Evolutionary conservation across 1,284 basidiomycete genomes (phyloP).

Genomic region (Phellopilus nigrolimitatus): DNA sequence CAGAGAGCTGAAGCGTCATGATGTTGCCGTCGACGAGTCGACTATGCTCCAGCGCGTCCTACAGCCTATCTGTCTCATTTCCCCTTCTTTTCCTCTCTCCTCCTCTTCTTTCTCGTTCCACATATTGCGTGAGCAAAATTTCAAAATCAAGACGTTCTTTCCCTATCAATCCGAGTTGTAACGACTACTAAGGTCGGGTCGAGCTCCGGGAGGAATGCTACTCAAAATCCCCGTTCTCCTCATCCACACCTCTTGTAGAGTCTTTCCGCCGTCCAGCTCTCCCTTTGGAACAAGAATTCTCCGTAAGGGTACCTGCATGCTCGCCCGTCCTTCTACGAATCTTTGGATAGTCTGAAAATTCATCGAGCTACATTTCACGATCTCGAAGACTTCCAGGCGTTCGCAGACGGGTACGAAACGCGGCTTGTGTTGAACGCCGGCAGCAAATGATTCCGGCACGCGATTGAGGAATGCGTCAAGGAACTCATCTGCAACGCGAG

Average conservation of each 20-base stretch:
- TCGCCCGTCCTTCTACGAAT: neutral
- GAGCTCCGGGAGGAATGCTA: neutral
- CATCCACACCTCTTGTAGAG: neutral
- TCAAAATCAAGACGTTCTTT: too few species aligned
- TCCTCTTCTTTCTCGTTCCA: too few species aligned
- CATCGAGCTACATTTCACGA: neutral
- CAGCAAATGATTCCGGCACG: neutral
- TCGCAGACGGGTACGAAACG: neutral
- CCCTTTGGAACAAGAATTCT: neutral
- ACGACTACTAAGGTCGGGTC: neutral
- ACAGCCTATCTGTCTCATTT: too few species aligned
- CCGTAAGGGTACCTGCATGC: neutral
- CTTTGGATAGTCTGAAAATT: neutral
- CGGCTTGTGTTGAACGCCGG: neutral
- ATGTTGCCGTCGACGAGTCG: too few species aligned
- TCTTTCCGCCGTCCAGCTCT: neutral
- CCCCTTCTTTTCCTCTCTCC: too few species aligned
- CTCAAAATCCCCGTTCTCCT: constrained; percentile 1
- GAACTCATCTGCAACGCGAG: constrained; percentile 5
- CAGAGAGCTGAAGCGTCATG: too few species aligned
- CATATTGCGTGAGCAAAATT: too few species aligned
- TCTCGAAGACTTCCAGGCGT: constrained; percentile 7
- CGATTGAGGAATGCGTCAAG: constrained; percentile 5
- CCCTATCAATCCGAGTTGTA: constrained; percentile 2
- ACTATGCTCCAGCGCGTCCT: too few species aligned